phyloP scores from a whole-genome alignment of 257 asterid species.

The Penstemon newberryi region DNA sequence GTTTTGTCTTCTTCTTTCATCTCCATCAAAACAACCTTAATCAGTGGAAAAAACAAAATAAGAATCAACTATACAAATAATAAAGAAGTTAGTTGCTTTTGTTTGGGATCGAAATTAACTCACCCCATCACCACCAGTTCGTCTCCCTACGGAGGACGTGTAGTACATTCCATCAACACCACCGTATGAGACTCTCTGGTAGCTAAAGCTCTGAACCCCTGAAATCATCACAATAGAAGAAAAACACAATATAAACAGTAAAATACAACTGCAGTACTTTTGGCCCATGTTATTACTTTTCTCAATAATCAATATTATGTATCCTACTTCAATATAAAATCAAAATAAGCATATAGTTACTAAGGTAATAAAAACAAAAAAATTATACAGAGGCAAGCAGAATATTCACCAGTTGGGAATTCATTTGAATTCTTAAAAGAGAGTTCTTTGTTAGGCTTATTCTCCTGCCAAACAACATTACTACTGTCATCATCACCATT shows the following conservation, averaged over 20 bases:
- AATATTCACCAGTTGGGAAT: conserved; percentile 37
- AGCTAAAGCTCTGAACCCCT: conserved; percentile 56
- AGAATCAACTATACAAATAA: neutral
- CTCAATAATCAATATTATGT: neutral
- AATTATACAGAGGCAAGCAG: neutral
- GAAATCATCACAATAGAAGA: conserved; percentile 2
- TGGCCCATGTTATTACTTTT: neutral
- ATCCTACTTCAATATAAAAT: conserved; percentile 1
- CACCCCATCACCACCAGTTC: conserved; percentile 79
- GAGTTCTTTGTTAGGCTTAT: conserved; percentile 46
- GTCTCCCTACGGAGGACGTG: conserved; percentile 59
- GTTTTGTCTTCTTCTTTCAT: conserved; percentile 70
- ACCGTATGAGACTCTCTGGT: conserved; percentile 62
- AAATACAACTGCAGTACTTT: neutral
- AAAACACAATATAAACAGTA: neutral
- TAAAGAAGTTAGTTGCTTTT: neutral
- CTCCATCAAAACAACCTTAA: conserved; percentile 66
- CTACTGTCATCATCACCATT: conserved; percentile 39
- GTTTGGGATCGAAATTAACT: conserved; percentile 26
- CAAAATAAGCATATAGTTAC: neutral
- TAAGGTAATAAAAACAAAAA: no score
- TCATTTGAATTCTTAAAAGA: conserved; percentile 35
- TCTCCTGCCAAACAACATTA: conserved; percentile 27
- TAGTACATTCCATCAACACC: conserved; percentile 61
- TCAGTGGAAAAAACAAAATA: neutral